These are phyloP conservation scores for Zea mays DNA, from an alignment of 176 grass and related monocot species.

Conservation along the genomic window DNA sequence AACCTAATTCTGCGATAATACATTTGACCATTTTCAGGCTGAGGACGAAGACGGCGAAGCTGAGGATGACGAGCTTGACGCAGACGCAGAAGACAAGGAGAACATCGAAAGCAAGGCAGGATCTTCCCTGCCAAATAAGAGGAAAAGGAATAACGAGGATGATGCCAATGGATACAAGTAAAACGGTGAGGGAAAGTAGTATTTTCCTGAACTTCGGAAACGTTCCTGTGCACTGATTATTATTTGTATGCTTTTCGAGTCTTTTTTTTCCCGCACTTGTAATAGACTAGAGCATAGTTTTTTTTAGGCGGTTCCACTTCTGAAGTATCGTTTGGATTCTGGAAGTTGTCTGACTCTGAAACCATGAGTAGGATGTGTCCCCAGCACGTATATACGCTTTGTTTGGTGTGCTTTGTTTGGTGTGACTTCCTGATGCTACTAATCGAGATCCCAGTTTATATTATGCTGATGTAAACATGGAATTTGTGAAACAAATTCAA, in stretches of 20 bases:
- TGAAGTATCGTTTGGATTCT: not conserved
- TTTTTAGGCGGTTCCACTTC: not conserved
- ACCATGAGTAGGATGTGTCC: not conserved
- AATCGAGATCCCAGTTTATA: slow-evolving; percentile 1
- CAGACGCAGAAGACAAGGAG: slow-evolving; percentile 13
- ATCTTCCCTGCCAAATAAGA: slow-evolving; percentile 45
- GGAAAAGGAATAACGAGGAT: slow-evolving; percentile 50
- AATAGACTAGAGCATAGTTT: not conserved
- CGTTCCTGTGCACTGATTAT: not conserved
- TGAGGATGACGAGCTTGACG: slow-evolving; percentile 35
- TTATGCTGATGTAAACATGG: not conserved
- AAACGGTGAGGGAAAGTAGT: not conserved
- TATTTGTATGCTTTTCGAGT: not conserved
- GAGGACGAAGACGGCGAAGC: slow-evolving; percentile 36
- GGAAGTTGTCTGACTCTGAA: not conserved
- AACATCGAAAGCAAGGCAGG: slow-evolving; percentile 19
- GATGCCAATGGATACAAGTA: not conserved
- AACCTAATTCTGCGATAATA: not conserved
- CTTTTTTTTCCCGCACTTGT: not conserved
- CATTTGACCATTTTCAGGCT: slow-evolving; percentile 25
- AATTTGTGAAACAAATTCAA: no score
- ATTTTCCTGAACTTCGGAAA: not conserved
- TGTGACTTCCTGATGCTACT: not conserved
- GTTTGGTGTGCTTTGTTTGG: not conserved
- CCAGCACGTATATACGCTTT: not conserved